Base-by-base conservation (phyloP, 768 basidiomycete species). In the Lactarius evosmus region DNA sequence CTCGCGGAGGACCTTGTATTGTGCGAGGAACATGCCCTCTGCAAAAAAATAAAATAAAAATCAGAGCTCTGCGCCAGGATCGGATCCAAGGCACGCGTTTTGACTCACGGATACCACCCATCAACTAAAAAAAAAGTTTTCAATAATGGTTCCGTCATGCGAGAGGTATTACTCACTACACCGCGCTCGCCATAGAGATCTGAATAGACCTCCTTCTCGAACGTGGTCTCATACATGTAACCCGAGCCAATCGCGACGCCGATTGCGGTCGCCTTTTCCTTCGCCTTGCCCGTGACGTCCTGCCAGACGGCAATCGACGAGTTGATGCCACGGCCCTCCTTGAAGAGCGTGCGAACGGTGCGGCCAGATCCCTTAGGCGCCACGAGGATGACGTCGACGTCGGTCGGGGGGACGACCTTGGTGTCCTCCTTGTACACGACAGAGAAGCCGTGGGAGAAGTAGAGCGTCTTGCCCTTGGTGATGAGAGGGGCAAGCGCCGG, bases 401-500 rank as follows among this genome's bases (percentile, higher is more conserved):
- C 94, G 22, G 81, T 72, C 52, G 97, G 97, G 66, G 94, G 91
- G 61, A 95, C 72, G 69, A 99, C 94, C 61, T 95, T 83, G 69
- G 97, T 99, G 77, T 97, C 93, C 7, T 99, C 86, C 83, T 95
- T 93, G 87, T 89, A 99, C 60, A 99, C 94, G 69, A 98, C 85
- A 68, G 96, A 98, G 89, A 99, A 99, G 72, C 97, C 97, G 76
- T 99, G 97, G 7, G 96, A 94, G 83, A 99, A 99, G 88, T 99
- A 99, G 67, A 99, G 89, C n/a, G 97, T 99, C 85, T 99, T 98
- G 80, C 93, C 97, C 85, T 95, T 93, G 77, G 95, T 98, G 82
- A 98, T 95, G 73, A 98, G 86, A 60, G 97, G 96, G 50, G 86
- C 88, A 71, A 99, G 70, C 58, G 83, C 79, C 41, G 89, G 81